Evolutionary conservation across 306 rosid genomes (phyloP).

Genomic region (Trifolium subterraneum): DNA sequence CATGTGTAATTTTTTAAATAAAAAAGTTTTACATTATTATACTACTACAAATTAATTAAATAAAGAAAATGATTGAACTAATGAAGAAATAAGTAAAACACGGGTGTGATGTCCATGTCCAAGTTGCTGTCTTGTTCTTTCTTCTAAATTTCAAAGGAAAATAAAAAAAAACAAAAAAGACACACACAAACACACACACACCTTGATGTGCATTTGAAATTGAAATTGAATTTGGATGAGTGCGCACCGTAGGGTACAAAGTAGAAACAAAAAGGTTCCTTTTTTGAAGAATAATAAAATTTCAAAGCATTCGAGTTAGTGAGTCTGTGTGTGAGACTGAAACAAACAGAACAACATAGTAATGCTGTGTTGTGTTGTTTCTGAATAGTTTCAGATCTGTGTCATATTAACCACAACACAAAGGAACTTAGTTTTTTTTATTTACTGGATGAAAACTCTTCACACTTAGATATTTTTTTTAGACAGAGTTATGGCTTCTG

Average conservation of each 20-base stretch:
- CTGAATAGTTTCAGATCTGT: constrained; percentile 41
- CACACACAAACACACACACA: background rate
- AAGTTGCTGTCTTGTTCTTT: too few species aligned
- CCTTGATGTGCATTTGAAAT: background rate
- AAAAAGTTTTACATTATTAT: too few species aligned
- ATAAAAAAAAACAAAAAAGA: background rate
- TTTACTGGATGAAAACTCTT: constrained; percentile 29
- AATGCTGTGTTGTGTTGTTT: background rate
- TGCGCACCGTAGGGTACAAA: constrained; percentile 16
- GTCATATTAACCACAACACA: background rate
- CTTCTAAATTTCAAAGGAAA: too few species aligned
- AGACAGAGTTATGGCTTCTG: constrained; percentile 69
- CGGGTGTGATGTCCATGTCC: too few species aligned
- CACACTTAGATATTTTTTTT: background rate
- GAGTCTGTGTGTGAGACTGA: too few species aligned
- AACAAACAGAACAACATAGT: too few species aligned
- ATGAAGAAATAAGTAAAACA: too few species aligned
- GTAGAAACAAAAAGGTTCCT: background rate
- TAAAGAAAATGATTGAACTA: too few species aligned
- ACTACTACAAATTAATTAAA: too few species aligned
- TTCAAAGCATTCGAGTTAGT: background rate
- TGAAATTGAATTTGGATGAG: background rate
- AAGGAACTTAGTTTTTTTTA: background rate
- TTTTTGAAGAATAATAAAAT: background rate
- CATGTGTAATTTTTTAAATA: too few species aligned